Evolutionary conservation across 1,139 yeast genomes (phyloP).

Genomic region (Candida buenavistaensis): DNA sequence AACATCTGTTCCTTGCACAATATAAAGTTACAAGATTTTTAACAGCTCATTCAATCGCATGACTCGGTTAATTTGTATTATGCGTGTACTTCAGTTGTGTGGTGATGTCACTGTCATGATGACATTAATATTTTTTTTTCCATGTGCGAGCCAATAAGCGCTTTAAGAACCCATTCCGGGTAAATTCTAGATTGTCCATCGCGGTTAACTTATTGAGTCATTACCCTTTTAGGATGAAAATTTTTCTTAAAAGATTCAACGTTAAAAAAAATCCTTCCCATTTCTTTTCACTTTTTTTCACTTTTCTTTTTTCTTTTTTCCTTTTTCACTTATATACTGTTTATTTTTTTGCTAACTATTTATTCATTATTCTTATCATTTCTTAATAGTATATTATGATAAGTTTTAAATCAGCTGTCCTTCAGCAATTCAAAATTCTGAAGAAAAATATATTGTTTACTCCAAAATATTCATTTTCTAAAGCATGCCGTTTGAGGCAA

Average conservation of each 20-base stretch:
- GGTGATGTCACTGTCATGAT: too few species aligned
- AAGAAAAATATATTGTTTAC: slow-evolving; percentile 2
- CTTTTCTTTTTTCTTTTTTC: neutral
- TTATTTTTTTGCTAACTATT: neutral
- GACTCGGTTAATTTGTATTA: too few species aligned
- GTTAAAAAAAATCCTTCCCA: too few species aligned
- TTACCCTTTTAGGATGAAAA: slow-evolving; percentile 6
- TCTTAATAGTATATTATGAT: slow-evolving; percentile 1
- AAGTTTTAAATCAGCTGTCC: slow-evolving; percentile 5
- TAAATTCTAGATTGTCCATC: slow-evolving; percentile 2
- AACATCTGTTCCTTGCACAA: too few species aligned
- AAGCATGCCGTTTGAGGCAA: neutral
- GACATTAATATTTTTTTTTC: too few species aligned
- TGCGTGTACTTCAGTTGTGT: too few species aligned
- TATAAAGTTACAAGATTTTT: too few species aligned
- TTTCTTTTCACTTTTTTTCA: neutral
- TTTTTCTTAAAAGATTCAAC: too few species aligned
- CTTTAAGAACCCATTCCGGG: neutral
- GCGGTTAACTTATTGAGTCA: slow-evolving; percentile 5
- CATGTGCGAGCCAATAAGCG: too few species aligned
- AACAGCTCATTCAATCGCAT: too few species aligned
- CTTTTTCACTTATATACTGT: neutral
- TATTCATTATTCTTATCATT: neutral
- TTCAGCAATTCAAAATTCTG: slow-evolving; percentile 4
- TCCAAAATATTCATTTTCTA: slow-evolving; percentile 1